A percentile compares a stretch with the other conserved stretches of the same genome.
Conservation (phyloP, 1,284 basidiomycete genomes). For the Taiwanofungus camphoratus region DNA sequence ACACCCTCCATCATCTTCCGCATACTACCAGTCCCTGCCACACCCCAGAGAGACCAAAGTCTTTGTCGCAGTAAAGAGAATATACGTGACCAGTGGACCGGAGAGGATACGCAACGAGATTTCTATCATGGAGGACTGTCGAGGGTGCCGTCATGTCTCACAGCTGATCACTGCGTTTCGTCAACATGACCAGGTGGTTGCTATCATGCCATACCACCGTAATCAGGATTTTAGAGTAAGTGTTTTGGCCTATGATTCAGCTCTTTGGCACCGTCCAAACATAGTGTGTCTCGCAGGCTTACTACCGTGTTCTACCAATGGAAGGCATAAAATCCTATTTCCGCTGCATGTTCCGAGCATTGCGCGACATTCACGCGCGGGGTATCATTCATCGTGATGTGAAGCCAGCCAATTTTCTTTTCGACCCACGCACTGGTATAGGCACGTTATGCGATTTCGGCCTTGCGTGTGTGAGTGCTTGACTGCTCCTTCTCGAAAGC, state of each 20-base stretch:
- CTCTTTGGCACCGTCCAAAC: conserved; percentile 8
- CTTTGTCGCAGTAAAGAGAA: conserved; percentile 94
- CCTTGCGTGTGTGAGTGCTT: conserved; percentile 72
- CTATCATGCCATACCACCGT: conserved; percentile 90
- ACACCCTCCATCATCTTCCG: conserved; percentile 54
- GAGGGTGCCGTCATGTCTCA: conserved; percentile 80
- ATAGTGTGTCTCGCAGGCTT: conserved; percentile 53
- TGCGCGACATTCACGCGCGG: conserved; percentile 86
- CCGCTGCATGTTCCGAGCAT: conserved; percentile 84
- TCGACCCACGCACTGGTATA: conserved; percentile 77
- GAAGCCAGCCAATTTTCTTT: conserved; percentile 98
- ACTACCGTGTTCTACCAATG: conserved; percentile 67
- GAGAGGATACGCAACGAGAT: conserved; percentile 93
- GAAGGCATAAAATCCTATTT: conserved; percentile 83
- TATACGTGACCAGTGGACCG: conserved; percentile 94
- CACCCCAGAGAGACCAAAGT: conserved; percentile 44
- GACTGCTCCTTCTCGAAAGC: not conserved
- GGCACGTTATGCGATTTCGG: conserved; percentile 96
- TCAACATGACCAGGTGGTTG: conserved; percentile 88
- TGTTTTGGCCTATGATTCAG: conserved; percentile 1
- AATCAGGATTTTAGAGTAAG: conserved; percentile 91
- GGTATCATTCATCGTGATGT: conserved; percentile 95
- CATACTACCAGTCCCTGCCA: conserved; percentile 49
- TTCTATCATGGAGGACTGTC: conserved; percentile 82
- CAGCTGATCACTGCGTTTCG: conserved; percentile 95